Percentiles rank a stretch among this genome's conserved stretches.
Conservation (phyloP, 768 basidiomycete species). For the Leccinum truebloodii region DNA sequence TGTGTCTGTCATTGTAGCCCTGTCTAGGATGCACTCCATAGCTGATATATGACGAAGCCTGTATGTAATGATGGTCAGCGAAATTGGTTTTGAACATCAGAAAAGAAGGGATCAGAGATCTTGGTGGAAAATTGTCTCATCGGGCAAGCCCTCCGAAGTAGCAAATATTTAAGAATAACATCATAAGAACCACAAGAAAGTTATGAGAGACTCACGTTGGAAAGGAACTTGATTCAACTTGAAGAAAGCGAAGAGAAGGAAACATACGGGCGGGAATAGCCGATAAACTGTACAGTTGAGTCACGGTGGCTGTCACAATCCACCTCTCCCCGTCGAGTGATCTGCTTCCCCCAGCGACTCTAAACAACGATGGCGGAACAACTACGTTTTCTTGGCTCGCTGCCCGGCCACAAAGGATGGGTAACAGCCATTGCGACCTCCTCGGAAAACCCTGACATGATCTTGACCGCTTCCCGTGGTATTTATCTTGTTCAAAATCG, state of each 20-base stretch:
- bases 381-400: conserved; percentile 87
- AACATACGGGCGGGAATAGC: conserved; percentile 17
- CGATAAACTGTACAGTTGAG: conserved; percentile 58
- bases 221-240: neutral
- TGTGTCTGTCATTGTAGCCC: neutral
- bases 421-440: conserved; percentile 98
- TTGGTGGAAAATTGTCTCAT: conserved; percentile 72
- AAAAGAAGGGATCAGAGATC: conserved; percentile 56
- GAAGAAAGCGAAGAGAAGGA: neutral
- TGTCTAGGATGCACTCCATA: neutral
- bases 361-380: conserved; percentile 69
- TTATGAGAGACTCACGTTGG: conserved; percentile 18
- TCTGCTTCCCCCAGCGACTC: conserved; percentile 8
- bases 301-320: conserved; percentile 65
- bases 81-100: neutral
- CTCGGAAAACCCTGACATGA: conserved; percentile 99
- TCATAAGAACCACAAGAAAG: conserved; percentile 29
- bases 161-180: conserved; percentile 60
- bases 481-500: conserved; percentile 28
- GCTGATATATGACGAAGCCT: neutral
- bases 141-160: conserved; percentile 61
- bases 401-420: conserved; percentile 95
- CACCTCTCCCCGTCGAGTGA: neutral
- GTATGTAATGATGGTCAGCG: conserved; percentile 3
- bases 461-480: conserved; percentile 98